phyloP scores from a whole-genome alignment of 805 yeast genomes.

The Candida corydali region DNA sequence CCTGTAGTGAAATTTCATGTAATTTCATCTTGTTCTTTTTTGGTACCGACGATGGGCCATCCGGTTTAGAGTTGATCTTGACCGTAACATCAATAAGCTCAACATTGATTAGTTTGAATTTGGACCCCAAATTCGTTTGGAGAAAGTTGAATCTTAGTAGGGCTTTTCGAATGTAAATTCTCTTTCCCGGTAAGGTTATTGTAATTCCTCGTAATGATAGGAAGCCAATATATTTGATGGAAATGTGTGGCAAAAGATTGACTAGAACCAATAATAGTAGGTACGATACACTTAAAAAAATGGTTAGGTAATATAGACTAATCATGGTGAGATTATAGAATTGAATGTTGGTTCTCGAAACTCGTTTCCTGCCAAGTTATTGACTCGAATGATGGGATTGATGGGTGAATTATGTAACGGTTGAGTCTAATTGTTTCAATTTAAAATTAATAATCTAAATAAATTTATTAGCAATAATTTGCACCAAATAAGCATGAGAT shows the following conservation, averaged over 20 bases:
- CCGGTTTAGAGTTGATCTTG: background rate
- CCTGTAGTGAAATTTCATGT: conserved; percentile 4
- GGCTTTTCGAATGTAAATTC: conserved; percentile 16
- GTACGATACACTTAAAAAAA: background rate
- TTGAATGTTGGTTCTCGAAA: background rate
- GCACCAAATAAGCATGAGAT: no score
- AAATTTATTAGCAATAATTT: no score
- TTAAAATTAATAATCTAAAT: no score
- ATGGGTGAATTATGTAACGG: no score
- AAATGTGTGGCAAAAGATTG: conserved; percentile 24
- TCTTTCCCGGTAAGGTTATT: conserved; percentile 13
- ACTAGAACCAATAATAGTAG: conserved; percentile 9
- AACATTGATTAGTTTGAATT: conserved; percentile 24
- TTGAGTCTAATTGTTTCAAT: no score
- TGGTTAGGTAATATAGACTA: background rate
- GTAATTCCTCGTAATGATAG: conserved; percentile 22
- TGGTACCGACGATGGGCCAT: background rate
- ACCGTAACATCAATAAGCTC: conserved; percentile 21
- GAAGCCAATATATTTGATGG: conserved; percentile 28
- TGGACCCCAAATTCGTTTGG: conserved; percentile 15
- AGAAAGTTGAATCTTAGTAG: conserved; percentile 20
- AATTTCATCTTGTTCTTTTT: background rate
- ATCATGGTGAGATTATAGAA: background rate
- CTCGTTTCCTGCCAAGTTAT: no score
- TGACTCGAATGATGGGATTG: no score